These are phyloP conservation scores for Nicotiana sylvestris DNA, from an alignment of 257 asterid species.

Conservation along the genomic window DNA sequence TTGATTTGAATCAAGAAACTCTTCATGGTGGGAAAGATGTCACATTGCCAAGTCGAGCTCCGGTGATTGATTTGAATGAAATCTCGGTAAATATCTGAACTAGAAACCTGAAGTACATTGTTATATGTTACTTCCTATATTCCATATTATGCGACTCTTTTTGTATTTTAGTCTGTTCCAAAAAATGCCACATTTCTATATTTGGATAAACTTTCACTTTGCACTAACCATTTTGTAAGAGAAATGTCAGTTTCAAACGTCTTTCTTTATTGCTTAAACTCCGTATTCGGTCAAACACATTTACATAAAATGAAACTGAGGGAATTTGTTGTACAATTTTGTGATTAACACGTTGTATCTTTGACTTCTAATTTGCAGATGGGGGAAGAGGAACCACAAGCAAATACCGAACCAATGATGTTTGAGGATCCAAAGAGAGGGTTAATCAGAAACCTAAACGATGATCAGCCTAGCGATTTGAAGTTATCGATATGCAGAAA, in stretches of 20 bases:
- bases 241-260: too few relatives aligned
- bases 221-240: too few relatives aligned
- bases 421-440: constrained; percentile 47
- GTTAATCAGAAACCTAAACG: constrained; percentile 41
- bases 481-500: constrained; percentile 67
- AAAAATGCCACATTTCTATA: too few relatives aligned
- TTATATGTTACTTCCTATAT: neutral
- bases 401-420: constrained; percentile 28
- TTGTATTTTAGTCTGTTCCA: too few relatives aligned
- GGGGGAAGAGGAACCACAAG: constrained; percentile 61
- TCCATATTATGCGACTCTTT: too few relatives aligned
- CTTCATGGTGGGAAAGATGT: constrained; percentile 37
- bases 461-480: constrained; percentile 61
- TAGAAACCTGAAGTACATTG: neutral
- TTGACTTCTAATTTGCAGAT: constrained; percentile 31
- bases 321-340: neutral
- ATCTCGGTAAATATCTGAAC: constrained; percentile 52
- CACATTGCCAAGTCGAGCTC: constrained; percentile 48
- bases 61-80: constrained; percentile 76
- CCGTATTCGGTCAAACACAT: too few relatives aligned
- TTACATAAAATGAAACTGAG: neutral
- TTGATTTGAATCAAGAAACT: constrained; percentile 59
- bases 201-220: too few relatives aligned
- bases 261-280: too few relatives aligned
- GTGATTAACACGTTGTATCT: neutral